Evolutionary conservation across 805 yeast genomes (phyloP), one percentile per base, ranked within the genome.

Genomic region (Candida michaelii): DNA sequence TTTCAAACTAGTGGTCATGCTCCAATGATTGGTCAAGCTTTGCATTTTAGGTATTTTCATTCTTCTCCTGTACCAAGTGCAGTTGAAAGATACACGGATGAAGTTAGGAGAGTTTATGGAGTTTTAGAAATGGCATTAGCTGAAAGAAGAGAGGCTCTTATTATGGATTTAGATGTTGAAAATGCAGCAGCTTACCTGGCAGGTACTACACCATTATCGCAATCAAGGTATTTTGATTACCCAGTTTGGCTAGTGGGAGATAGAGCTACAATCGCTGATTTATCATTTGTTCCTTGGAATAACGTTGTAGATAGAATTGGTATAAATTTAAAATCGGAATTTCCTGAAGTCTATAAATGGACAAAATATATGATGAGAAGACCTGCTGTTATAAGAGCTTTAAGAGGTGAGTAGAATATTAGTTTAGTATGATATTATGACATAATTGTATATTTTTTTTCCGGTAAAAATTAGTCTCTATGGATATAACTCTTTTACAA

Each of bases 21-120:
- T 0, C 97, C 97, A n/a, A 90, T 90, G 96, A 86, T 90, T 54
- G 97, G 97, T 14, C 97, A 90, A 65, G 97, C 97, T 7, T 74
- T 91, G 53, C 97, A 91, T 68, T 91, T 90, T 69, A 76, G 90
- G 56, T 89, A 87, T 61, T 89, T 90, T 73, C 97, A 90, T 60
- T 78, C 90, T 5, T 83, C 83, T 47, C 82, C 82, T 41, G 89
- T 90, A 2, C 89, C 91, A 14, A 79, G 89, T 45, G 97, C 97
- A 0, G 87, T 90, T 15, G 96, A 88, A 53, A 72, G 97, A 57
- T 90, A 89, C 60, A 83, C 87, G 1, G 95, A 86, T 54, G 98
- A 90, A 66, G 97, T 90, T 17, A 74, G 96, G 55, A 73, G 98
- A 49, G 96, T 90, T 7, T 89, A 89, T 55, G 95, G 96, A 2